A percentile compares a stretch with the other conserved stretches of the same genome.
phyloP scores from a whole-genome alignment of 805 yeast genomes.

The Diddensiella santjacobensis region DNA sequence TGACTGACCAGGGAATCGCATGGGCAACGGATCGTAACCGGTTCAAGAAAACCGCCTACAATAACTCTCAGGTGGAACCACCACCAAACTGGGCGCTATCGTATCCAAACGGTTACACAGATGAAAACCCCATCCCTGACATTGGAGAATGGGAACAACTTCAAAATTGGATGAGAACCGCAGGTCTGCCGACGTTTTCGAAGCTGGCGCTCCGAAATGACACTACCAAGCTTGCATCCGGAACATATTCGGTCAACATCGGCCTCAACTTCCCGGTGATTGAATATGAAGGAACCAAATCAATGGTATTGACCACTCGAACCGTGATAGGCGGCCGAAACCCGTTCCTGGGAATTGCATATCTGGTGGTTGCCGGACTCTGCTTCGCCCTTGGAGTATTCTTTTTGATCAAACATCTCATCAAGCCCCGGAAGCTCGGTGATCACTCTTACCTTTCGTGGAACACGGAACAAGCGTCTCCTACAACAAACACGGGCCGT shows the following conservation, averaged over 20 bases:
- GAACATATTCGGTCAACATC: constrained; percentile 66
- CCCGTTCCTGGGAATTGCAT: constrained; percentile 77
- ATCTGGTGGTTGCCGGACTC: constrained; percentile 76
- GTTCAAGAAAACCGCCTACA: constrained; percentile 69
- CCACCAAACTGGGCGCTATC: constrained; percentile 85
- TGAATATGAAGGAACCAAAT: constrained; percentile 84
- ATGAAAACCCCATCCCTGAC: constrained; percentile 66
- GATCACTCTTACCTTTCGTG: constrained; percentile 67
- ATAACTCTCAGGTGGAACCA: constrained; percentile 71
- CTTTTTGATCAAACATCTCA: constrained; percentile 74
- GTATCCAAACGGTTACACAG: constrained; percentile 88
- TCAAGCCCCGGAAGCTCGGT: constrained; percentile 81
- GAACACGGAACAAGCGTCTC: constrained; percentile 32
- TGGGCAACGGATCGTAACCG: constrained; percentile 77
- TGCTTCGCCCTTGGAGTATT: constrained; percentile 66
- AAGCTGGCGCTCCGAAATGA: constrained; percentile 77
- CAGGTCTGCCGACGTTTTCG: constrained; percentile 85
- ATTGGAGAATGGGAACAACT: constrained; percentile 73
- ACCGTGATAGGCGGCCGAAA: constrained; percentile 86
- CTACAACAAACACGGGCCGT: constrained; percentile 13
- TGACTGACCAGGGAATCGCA: constrained; percentile 63
- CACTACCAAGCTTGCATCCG: constrained; percentile 50
- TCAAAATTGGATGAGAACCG: constrained; percentile 98
- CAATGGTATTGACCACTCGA: constrained; percentile 75
- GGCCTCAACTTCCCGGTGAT: constrained; percentile 79